Conservation (phyloP, 1,139 yeast genomes). For the Candida tropicalis region DNA sequence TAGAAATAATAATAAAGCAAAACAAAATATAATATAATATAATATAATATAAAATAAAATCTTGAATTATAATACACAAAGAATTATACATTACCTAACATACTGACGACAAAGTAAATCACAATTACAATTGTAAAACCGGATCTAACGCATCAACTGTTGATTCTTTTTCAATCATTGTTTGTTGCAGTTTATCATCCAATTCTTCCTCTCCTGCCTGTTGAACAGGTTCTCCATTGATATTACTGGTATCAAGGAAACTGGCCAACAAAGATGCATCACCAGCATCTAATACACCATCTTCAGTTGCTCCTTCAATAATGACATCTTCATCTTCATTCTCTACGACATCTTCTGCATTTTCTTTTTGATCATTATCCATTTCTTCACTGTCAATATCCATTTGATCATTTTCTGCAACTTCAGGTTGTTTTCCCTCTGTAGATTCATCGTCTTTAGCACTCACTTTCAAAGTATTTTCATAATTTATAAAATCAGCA, state of each 20-base stretch:
- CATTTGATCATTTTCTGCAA: slow-evolving; percentile 22
- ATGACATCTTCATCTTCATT: slow-evolving; percentile 8
- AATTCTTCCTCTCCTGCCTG: slow-evolving; percentile 1
- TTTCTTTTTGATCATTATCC: slow-evolving; percentile 10
- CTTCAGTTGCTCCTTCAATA: slow-evolving; percentile 1
- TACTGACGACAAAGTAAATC: not conserved
- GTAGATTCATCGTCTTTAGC: slow-evolving; percentile 19
- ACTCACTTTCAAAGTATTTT: slow-evolving; percentile 19
- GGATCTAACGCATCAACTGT: slow-evolving; percentile 24
- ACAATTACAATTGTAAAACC: slow-evolving; percentile 20
- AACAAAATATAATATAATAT: too few relatives aligned
- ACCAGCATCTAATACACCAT: slow-evolving; percentile 2
- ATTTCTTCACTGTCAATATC: slow-evolving; percentile 13
- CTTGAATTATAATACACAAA: slow-evolving; percentile 1
- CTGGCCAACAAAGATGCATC: not conserved
- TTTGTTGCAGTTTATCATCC: slow-evolving; percentile 1
- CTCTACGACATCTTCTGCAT: slow-evolving; percentile 22
- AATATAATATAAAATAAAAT: not conserved
- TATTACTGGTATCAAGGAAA: not conserved
- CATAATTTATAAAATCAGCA: slow-evolving; percentile 34
- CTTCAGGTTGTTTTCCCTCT: slow-evolving; percentile 18
- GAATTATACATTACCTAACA: not conserved
- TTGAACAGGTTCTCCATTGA: not conserved
- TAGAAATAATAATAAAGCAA: too few relatives aligned
- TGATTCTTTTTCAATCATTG: slow-evolving; percentile 17